A percentile compares a stretch with the other conserved stretches of the same genome.
These are phyloP conservation scores for Colletotrichum phormii DNA, from an alignment of 2,329 filamentous ascomycete genomes.

Conservation along the genomic window DNA sequence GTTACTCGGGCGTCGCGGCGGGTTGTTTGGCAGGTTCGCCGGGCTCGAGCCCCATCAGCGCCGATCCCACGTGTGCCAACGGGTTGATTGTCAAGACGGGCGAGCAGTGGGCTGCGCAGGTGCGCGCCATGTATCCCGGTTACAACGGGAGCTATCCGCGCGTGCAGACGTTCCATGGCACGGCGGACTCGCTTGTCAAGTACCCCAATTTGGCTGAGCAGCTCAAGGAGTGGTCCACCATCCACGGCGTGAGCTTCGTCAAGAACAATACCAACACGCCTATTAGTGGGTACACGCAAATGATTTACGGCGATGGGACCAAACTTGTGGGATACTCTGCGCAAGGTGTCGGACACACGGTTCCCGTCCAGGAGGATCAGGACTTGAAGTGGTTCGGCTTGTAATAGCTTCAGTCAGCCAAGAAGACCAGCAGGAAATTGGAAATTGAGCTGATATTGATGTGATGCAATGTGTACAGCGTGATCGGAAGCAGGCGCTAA, in stretches of 20 bases:
- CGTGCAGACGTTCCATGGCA: conserved; percentile 48
- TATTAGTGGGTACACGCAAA: conserved; percentile 45
- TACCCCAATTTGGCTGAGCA: conserved; percentile 40
- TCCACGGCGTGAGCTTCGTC: conserved; percentile 39
- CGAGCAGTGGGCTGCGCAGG: conserved; percentile 57
- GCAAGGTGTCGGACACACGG: conserved; percentile 45
- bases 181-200: conserved; percentile 49
- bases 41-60: conserved; percentile 38
- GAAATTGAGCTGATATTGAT: not conserved
- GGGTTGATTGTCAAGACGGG: conserved; percentile 52
- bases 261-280: conserved; percentile 43
- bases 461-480: conserved; percentile 4
- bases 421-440: no score
- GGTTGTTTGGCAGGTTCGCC: conserved; percentile 44
- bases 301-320: conserved; percentile 48
- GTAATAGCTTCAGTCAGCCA: not conserved
- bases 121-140: conserved; percentile 46
- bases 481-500: not conserved
- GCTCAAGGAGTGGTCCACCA: conserved; percentile 40
- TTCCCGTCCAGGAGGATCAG: conserved; percentile 41
- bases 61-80: conserved; percentile 52
- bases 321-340: conserved; percentile 45
- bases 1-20: conserved; percentile 48
- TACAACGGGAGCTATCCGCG: conserved; percentile 47
- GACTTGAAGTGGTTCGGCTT: conserved; percentile 39